A percentile compares a stretch with the other conserved stretches of the same genome.
These are phyloP conservation scores for Neonectria sp. DNA, from an alignment of 2,329 filamentous ascomycete genomes.

Conservation along the genomic window DNA sequence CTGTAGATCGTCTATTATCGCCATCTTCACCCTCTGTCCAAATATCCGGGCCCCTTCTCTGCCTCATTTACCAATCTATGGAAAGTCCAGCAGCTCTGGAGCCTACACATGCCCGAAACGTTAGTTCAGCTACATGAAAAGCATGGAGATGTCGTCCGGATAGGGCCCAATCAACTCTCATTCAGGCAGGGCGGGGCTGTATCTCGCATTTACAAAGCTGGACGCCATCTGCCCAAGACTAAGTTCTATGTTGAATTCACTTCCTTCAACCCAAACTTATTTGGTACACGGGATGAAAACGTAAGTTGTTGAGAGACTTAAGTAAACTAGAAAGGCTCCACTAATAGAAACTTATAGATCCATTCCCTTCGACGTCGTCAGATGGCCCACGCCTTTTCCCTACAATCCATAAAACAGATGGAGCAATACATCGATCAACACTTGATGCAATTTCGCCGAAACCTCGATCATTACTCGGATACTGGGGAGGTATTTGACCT, in stretches of 20 bases:
- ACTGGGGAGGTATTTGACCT: constrained; percentile 21
- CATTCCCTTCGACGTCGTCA: constrained; percentile 21
- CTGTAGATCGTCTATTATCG: constrained; percentile 9
- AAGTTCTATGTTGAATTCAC: constrained; percentile 28
- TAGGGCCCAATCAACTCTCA: constrained; percentile 23
- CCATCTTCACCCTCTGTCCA: constrained; percentile 12
- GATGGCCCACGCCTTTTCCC: constrained; percentile 25
- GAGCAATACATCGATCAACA: constrained; percentile 23
- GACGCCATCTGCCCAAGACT: constrained; percentile 17
- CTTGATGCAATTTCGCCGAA: constrained; percentile 6
- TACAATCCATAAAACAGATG: constrained; percentile 18
- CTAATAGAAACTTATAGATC: constrained; percentile 4
- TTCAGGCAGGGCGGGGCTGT: constrained; percentile 16
- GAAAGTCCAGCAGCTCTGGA: constrained; percentile 23
- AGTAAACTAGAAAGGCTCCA: neutral
- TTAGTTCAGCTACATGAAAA: constrained; percentile 4
- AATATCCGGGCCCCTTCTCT: constrained; percentile 13
- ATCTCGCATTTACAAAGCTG: constrained; percentile 20
- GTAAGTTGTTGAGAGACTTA: neutral
- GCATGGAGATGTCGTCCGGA: constrained; percentile 19
- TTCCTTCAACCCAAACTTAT: constrained; percentile 25
- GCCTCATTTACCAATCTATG: constrained; percentile 20
- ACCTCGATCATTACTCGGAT: constrained; percentile 12
- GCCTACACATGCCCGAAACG: constrained; percentile 16
- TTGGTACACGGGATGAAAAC: constrained; percentile 17